Percentiles rank a stretch among this genome's conserved stretches.
Evolutionary conservation across 495 filamentous ascomycete species (phyloP).

Genomic region (Xylaria cubensis): DNA sequence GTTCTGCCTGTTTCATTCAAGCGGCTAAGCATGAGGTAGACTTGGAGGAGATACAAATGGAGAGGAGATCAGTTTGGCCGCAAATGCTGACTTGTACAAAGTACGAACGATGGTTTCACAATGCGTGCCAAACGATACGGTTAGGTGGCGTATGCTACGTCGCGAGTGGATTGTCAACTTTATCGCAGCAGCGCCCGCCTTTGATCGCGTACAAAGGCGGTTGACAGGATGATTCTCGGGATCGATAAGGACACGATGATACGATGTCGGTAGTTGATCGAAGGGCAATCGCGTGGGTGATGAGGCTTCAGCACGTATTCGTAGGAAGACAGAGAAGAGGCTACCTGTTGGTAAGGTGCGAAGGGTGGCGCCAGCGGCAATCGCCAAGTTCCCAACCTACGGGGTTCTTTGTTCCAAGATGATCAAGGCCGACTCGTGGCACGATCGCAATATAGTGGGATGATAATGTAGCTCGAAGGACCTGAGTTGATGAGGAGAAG

Average conservation of each 20-base stretch:
- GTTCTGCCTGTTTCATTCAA: not conserved
- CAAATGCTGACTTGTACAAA: not conserved
- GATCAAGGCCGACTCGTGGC: not conserved
- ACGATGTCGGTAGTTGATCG: not conserved
- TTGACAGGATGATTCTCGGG: not conserved
- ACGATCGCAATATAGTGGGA: not conserved
- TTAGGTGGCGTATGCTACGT: not conserved
- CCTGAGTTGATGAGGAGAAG: constrained; percentile 5
- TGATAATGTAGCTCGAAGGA: not conserved
- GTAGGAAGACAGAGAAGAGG: not conserved
- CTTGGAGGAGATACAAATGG: not conserved
- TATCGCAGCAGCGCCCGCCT: not conserved
- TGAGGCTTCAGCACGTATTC: not conserved
- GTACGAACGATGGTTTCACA: not conserved
- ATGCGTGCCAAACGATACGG: not conserved
- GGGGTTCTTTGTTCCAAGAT: constrained; percentile 11
- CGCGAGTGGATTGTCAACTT: constrained; percentile 1
- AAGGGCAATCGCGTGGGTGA: not conserved
- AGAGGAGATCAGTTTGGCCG: not conserved
- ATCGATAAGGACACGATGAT: not conserved
- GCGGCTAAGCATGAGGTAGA: not conserved
- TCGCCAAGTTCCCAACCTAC: not conserved
- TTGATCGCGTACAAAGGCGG: not conserved
- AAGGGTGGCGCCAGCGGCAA: not conserved
- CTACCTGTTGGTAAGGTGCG: not conserved